phyloP scores from a whole-genome alignment of 1,139 yeast species.

The Nakaseomyces delphensis region DNA sequence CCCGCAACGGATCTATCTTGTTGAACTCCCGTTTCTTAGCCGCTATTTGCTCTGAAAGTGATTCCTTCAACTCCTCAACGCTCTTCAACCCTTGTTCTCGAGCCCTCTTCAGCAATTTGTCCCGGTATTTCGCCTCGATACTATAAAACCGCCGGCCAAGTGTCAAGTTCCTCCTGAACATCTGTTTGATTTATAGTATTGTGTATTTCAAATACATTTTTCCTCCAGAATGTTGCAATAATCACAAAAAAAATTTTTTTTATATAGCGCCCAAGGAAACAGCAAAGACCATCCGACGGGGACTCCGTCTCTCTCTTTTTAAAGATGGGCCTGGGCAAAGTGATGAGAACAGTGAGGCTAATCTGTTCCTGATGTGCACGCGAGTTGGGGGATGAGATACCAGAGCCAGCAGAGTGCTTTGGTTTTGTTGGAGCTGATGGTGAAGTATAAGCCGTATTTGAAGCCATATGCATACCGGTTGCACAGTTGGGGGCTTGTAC shows the following conservation, averaged over 20 bases:
- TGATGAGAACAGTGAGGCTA: too few relatives aligned
- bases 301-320: too few relatives aligned
- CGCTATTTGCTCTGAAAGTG: constrained; percentile 54
- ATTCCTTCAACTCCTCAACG: constrained; percentile 55
- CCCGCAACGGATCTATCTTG: constrained; percentile 61
- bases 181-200: too few relatives aligned
- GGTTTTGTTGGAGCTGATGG: constrained; percentile 18
- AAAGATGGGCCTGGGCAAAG: constrained; percentile 1
- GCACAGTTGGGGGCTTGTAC: constrained; percentile 24
- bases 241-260: not conserved
- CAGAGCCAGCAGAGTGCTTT: constrained; percentile 13
- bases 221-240: not conserved
- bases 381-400: constrained; percentile 2
- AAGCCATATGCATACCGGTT: constrained; percentile 24
- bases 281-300: too few relatives aligned
- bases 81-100: constrained; percentile 34
- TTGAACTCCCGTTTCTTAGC: constrained; percentile 47
- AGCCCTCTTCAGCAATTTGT: constrained; percentile 44
- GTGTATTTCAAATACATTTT: too few relatives aligned
- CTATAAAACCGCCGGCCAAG: constrained; percentile 11
- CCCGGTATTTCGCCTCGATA: constrained; percentile 30
- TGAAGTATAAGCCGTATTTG: constrained; percentile 24
- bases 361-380: too few relatives aligned
- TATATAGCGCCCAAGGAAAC: too few relatives aligned
- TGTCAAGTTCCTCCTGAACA: not conserved